phyloP scores from a whole-genome alignment of 2,329 filamentous ascomycete genomes.

The Aspergillus candidus region DNA sequence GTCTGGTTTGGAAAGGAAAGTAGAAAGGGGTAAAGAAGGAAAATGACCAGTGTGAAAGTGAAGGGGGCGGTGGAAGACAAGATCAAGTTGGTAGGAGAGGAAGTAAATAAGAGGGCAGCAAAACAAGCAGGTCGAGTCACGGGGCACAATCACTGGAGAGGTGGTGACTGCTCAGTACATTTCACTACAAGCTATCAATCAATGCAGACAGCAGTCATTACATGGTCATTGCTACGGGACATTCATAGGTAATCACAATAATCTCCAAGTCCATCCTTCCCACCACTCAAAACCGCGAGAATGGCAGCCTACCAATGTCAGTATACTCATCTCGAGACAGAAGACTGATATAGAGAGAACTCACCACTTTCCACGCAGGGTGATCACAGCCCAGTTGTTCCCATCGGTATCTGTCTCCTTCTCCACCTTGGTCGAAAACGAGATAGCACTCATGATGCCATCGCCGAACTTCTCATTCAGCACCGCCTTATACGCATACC shows the following conservation, averaged over 20 bases:
- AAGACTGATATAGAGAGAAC: constrained; percentile 19
- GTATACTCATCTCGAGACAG: neutral
- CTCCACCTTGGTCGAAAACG: constrained; percentile 83
- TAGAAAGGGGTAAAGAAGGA: neutral
- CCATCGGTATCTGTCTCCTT: constrained; percentile 87
- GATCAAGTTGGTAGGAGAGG: no score
- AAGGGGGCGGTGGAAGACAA: no score
- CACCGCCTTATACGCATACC: constrained; percentile 90
- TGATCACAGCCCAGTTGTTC: constrained; percentile 77
- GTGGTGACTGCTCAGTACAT: no score
- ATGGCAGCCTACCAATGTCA: constrained; percentile 38
- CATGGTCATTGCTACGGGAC: no score
- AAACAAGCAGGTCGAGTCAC: no score
- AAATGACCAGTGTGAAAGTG: no score
- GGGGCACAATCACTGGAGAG: no score
- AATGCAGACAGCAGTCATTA: no score
- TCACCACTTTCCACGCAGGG: constrained; percentile 75
- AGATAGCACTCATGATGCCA: constrained; percentile 95
- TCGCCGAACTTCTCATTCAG: constrained; percentile 92
- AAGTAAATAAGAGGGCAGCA: no score
- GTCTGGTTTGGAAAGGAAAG: neutral
- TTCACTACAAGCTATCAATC: no score
- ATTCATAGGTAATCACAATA: no score
- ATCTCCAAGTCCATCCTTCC: no score
- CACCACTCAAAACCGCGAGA: constrained; percentile 37